Conservation (phyloP, 495 filamentous ascomycete species). For the Hypoxylon cercidicola region DNA sequence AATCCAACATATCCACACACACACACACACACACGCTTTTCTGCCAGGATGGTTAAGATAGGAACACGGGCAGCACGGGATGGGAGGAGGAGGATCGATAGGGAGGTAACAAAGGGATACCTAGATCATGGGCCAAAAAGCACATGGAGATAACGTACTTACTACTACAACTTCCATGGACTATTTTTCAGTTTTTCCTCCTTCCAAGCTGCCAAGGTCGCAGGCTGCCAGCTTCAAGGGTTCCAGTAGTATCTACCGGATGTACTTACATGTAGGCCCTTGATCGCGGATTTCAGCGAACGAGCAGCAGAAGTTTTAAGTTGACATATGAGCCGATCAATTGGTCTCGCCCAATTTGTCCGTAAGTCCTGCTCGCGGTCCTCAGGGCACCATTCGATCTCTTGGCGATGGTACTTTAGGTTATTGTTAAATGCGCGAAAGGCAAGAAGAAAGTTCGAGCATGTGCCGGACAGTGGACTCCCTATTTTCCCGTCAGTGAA, state of each 20-base stretch:
- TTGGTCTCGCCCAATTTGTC: conserved; percentile 37
- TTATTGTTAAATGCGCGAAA: conserved; percentile 45
- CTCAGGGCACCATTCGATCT: conserved; percentile 40
- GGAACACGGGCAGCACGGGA: conserved; percentile 21
- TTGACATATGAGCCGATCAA: conserved; percentile 22
- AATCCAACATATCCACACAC: too few relatives aligned
- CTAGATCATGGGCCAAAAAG: background rate
- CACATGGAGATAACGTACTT: background rate
- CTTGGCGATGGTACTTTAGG: conserved; percentile 44
- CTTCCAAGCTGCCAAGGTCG: background rate
- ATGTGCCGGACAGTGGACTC: conserved; percentile 18
- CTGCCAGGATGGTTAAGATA: conserved; percentile 23
- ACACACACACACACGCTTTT: conserved; percentile 5
- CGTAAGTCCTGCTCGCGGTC: conserved; percentile 13
- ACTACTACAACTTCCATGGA: background rate
- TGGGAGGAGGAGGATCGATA: background rate
- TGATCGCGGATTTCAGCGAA: background rate
- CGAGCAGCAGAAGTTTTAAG: conserved; percentile 11
- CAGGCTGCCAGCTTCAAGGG: background rate
- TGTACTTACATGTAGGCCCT: conserved; percentile 6
- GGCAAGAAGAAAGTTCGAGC: conserved; percentile 19
- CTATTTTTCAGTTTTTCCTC: background rate
- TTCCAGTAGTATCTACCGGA: conserved; percentile 1
- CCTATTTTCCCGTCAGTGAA: conserved; percentile 8
- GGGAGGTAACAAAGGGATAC: background rate